Evolutionary conservation across 2,329 filamentous ascomycete genomes (phyloP), one percentile per base, ranked within the genome.

Genomic region (Pestalotiopsis sp.): DNA sequence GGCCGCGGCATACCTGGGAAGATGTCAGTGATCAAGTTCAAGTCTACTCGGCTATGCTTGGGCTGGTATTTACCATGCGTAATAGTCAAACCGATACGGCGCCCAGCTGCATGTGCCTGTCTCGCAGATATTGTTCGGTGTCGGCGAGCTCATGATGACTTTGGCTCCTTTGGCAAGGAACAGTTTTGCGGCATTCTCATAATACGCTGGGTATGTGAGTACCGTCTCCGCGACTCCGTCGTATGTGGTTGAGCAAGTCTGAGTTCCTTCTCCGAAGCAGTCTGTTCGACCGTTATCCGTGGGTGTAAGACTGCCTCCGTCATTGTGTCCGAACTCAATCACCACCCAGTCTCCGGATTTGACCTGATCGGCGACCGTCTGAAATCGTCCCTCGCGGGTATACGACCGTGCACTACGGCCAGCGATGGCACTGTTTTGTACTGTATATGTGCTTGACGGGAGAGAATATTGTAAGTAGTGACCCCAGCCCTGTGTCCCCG

Each of bases 261-360:
- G 83, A 7, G 76, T 75, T 14, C 87, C 87, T 0, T 83, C 79
- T 2, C 88, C 88, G 2, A 78, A 79, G 69, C 90, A 92, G 72
- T 87, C 89, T 1, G 85, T 87, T 14, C 90, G 85, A 0, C 87
- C 87, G 72, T 92, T 91, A 77, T 92, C 90, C 13, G 78, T 84
- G 1, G 71, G 66, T 20, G 77, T 78, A 2, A 89, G 80, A 0
- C 85, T 85, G 1, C 90, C 89, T 25, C 90, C 91, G 72, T 93
- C 91, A 73, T 93, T 93, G 81, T 93, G 91, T 0, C 91, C 91
- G 74, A 93, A 92, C 74, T 92, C 90, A 66, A 93, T 91, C 66
- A 92, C 82, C 1, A 92, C 90, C 78, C 88, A 90, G 78, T 93
- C 91, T 39, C 88, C 89, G 1, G 82, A 68, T 74, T 85, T 72